phyloP scores from a whole-genome alignment of 1,139 yeast species.

The Debaryomycetaceae sp. region DNA sequence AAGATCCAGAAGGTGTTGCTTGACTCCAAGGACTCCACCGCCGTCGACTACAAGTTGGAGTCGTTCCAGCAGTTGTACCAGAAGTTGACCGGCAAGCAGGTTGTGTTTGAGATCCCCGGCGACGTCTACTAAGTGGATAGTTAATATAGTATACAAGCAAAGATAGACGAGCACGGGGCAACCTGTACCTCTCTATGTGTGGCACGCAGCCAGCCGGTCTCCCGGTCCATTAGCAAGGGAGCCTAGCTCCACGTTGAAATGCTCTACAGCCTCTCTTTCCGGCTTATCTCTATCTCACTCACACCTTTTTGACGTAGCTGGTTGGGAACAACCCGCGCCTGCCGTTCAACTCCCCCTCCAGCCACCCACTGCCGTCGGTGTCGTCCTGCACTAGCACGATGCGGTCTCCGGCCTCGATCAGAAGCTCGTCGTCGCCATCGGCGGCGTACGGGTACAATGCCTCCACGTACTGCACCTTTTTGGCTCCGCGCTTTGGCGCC shows the following conservation, averaged over 20 bases:
- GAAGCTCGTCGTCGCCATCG: slow-evolving; percentile 78
- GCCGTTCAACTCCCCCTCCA: slow-evolving; percentile 83
- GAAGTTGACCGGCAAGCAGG: slow-evolving; percentile 99
- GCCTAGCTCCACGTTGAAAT: too few species aligned
- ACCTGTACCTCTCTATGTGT: too few species aligned
- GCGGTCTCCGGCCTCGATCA: slow-evolving; percentile 68
- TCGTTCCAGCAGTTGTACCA: slow-evolving; percentile 98
- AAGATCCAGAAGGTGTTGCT: slow-evolving; percentile 97
- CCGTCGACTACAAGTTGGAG: slow-evolving; percentile 98
- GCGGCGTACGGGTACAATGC: slow-evolving; percentile 80
- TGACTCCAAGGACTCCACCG: slow-evolving; percentile 96
- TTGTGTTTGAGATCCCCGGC: slow-evolving; percentile 95
- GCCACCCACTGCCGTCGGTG: slow-evolving; percentile 94
- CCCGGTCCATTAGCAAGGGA: too few species aligned
- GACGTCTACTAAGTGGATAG: slow-evolving; percentile 36
- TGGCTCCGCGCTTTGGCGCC: slow-evolving; percentile 80
- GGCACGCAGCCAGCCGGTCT: too few species aligned
- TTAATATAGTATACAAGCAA: slow-evolving; percentile 6
- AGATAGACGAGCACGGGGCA: too few species aligned
- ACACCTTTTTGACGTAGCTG: slow-evolving; percentile 51
- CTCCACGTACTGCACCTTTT: slow-evolving; percentile 57
- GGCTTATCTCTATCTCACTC: too few species aligned
- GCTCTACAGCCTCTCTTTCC: too few species aligned
- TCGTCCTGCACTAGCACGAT: slow-evolving; percentile 61
- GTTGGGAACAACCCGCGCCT: slow-evolving; percentile 77